Conservation (phyloP, 768 basidiomycete genomes). For the Naganishia randhawae region DNA sequence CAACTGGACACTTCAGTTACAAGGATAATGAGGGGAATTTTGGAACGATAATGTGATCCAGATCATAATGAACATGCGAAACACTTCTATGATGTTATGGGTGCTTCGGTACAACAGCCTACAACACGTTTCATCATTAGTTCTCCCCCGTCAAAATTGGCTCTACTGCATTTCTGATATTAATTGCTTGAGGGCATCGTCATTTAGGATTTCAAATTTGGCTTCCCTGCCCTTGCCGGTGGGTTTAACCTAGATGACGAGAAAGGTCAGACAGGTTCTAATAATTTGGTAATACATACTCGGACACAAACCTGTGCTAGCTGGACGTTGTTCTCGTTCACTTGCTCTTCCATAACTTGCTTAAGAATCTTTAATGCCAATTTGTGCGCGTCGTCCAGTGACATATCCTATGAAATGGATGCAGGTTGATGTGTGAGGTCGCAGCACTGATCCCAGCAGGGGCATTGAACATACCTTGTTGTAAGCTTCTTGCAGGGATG, state of each 20-base stretch:
- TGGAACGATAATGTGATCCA: not conserved
- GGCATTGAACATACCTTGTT: conserved; percentile 63
- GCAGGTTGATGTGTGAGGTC: not conserved
- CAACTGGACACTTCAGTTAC: conserved; percentile 54
- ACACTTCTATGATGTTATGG: not conserved
- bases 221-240: conserved; percentile 18
- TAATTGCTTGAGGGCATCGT: conserved; percentile 23
- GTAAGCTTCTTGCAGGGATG: conserved; percentile 94
- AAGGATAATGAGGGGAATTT: conserved; percentile 2
- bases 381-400: conserved; percentile 77
- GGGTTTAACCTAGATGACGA: conserved; percentile 11
- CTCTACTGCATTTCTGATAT: conserved; percentile 25
- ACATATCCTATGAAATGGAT: conserved; percentile 67
- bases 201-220: conserved; percentile 29
- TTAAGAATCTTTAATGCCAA: conserved; percentile 85
- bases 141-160: not conserved
- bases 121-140: not conserved
- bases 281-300: not conserved
- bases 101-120: not conserved
- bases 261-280: not conserved
- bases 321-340: conserved; percentile 98
- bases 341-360: conserved; percentile 99
- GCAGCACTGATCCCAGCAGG: not conserved
- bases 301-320: conserved; percentile 72
- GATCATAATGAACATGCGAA: not conserved